phyloP scores from a whole-genome alignment of 805 yeast genomes.

The Ogataea zsoltii region DNA sequence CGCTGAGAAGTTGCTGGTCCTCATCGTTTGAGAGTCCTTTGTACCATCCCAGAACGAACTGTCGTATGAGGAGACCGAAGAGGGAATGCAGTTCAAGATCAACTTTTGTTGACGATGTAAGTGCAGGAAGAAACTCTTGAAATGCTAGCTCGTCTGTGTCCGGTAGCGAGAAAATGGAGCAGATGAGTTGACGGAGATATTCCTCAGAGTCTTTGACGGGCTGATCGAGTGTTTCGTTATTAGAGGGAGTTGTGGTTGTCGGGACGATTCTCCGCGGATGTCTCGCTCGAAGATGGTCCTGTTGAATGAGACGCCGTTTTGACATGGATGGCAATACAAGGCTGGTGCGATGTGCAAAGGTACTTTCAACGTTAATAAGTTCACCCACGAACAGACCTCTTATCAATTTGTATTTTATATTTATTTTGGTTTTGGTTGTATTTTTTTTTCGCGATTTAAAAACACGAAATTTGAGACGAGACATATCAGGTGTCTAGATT shows the following conservation, averaged over 20 bases:
- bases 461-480: too few relatives aligned
- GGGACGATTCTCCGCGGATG: not conserved
- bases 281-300: constrained; percentile 2
- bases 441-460: too few relatives aligned
- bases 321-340: not conserved
- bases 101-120: constrained; percentile 40
- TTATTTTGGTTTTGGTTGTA: too few relatives aligned
- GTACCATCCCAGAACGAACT: constrained; percentile 52
- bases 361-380: too few relatives aligned
- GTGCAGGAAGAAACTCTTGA: constrained; percentile 36
- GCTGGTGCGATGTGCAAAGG: too few relatives aligned
- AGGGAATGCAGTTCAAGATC: constrained; percentile 49
- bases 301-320: not conserved
- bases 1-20: constrained; percentile 43
- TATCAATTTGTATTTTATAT: too few relatives aligned
- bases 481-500: too few relatives aligned
- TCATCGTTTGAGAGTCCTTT: constrained; percentile 36
- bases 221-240: not conserved
- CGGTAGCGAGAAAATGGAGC: constrained; percentile 14
- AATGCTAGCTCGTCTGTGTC: constrained; percentile 5
- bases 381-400: too few relatives aligned
- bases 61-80: constrained; percentile 45
- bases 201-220: constrained; percentile 25
- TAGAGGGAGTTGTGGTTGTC: not conserved
- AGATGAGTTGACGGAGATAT: constrained; percentile 24